Conservation (phyloP, 164 flowering plant species). For the Vitis riparia region DNA sequence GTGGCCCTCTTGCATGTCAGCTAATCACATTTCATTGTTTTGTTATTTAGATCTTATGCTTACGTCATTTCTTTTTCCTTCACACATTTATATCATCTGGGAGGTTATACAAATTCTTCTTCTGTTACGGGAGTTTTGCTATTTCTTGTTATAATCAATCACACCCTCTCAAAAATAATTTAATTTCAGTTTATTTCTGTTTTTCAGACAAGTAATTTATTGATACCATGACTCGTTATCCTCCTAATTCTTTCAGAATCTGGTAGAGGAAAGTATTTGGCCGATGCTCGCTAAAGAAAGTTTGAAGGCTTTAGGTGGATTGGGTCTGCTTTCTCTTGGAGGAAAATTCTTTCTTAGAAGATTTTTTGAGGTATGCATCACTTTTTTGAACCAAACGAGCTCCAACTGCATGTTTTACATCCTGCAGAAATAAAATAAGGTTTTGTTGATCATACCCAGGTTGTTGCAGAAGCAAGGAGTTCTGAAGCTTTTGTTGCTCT, state of each 20-base stretch:
- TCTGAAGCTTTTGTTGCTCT: slow-evolving; percentile 98
- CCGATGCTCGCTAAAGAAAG: slow-evolving; percentile 91
- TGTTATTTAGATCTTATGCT: no score
- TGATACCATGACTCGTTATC: neutral
- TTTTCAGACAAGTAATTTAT: neutral
- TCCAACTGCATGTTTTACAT: neutral
- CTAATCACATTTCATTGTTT: no score
- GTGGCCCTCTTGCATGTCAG: no score
- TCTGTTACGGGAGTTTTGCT: no score
- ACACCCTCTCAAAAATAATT: neutral
- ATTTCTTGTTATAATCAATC: no score
- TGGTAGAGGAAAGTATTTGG: slow-evolving; percentile 79
- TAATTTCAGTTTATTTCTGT: neutral
- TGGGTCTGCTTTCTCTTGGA: slow-evolving; percentile 92
- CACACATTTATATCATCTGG: no score
- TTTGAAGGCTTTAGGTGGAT: slow-evolving; percentile 86
- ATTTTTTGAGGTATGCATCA: slow-evolving; percentile 75
- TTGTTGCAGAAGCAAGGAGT: slow-evolving; percentile 97
- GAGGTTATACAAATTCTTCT: no score
- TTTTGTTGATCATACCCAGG: slow-evolving; percentile 36
- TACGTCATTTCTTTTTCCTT: no score
- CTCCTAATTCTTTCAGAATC: slow-evolving; percentile 44
- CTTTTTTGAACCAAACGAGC: neutral
- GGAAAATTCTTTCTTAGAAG: slow-evolving; percentile 87
- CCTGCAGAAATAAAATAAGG: slow-evolving; percentile 12